These are phyloP conservation scores for Agaricus subrufescens DNA, from an alignment of 768 basidiomycete species.

Conservation along the genomic window DNA sequence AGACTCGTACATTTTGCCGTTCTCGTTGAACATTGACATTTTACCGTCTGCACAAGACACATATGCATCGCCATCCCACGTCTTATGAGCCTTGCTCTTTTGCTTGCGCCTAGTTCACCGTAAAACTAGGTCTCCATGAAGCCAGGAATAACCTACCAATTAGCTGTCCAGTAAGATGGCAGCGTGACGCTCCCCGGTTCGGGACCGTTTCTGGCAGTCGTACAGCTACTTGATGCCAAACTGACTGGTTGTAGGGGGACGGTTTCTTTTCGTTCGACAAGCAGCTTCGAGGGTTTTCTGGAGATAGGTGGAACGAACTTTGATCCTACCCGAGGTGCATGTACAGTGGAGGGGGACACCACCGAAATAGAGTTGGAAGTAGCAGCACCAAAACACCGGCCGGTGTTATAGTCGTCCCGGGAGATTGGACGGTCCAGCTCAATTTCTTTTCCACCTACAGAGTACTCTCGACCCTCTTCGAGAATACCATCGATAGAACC, in stretches of 20 bases:
- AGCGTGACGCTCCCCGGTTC: slow-evolving; percentile 18
- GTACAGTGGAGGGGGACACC: slow-evolving; percentile 13
- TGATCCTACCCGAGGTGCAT: slow-evolving; percentile 15
- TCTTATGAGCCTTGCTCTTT: slow-evolving; percentile 72
- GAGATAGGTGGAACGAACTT: slow-evolving; percentile 22
- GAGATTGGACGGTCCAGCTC: slow-evolving; percentile 59
- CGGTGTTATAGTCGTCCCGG: slow-evolving; percentile 54
- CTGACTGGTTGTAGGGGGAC: slow-evolving; percentile 6
- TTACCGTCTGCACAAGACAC: slow-evolving; percentile 46
- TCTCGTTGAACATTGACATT: slow-evolving; percentile 61
- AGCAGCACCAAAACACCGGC: slow-evolving; percentile 51
- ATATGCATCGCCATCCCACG: slow-evolving; percentile 81
- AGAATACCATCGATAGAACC: slow-evolving; percentile 44
- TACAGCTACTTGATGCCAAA: slow-evolving; percentile 2
- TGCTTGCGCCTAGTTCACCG: slow-evolving; percentile 58
- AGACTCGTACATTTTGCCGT: slow-evolving; percentile 58
- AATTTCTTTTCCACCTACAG: slow-evolving; percentile 53
- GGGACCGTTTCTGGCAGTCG: slow-evolving; percentile 2
- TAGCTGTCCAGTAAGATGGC: slow-evolving; percentile 54
- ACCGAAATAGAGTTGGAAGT: slow-evolving; percentile 1
- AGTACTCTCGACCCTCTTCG: slow-evolving; percentile 30
- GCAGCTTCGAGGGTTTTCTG: not conserved
- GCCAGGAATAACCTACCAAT: slow-evolving; percentile 44
- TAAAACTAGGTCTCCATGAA: not conserved
- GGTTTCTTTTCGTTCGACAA: not conserved